These are phyloP conservation scores for Stephanodiscus triporus DNA, from an alignment of 108 stramenopile species.

Conservation along the genomic window DNA sequence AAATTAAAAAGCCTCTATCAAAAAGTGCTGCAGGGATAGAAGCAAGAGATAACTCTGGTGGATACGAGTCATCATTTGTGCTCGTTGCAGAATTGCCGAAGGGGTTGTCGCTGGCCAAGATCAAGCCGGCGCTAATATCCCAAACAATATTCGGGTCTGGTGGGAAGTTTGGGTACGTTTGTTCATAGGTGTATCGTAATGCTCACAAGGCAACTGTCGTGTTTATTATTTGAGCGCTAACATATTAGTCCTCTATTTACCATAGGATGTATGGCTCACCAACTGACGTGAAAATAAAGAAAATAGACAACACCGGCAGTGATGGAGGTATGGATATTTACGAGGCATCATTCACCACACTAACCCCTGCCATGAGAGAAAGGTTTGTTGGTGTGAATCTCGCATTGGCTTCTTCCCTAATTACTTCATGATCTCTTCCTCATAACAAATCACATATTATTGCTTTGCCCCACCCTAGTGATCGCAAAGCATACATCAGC, in stretches of 20 bases:
- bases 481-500: conserved; percentile 65
- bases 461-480: conserved; percentile 18
- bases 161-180: conserved; percentile 63
- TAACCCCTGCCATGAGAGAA: conserved; percentile 85
- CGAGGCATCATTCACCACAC: conserved; percentile 65
- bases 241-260: no score
- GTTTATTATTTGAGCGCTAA: background rate
- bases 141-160: conserved; percentile 53
- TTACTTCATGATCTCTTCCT: background rate
- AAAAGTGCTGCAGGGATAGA: conserved; percentile 69
- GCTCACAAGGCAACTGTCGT: background rate
- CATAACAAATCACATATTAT: background rate
- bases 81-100: conserved; percentile 63
- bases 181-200: background rate
- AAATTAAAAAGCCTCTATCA: conserved; percentile 50
- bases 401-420: background rate
- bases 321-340: conserved; percentile 34
- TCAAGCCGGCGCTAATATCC: conserved; percentile 34
- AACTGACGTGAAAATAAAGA: conserved; percentile 62
- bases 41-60: conserved; percentile 63
- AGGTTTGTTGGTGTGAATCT: conserved; percentile 26
- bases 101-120: conserved; percentile 32
- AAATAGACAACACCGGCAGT: conserved; percentile 5
- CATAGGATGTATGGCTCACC: conserved; percentile 61
- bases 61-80: conserved; percentile 76